Evolutionary conservation across 257 asterid species (phyloP), one percentile per base, ranked within the genome.

Genomic region (Nicotiana noctiflora): DNA sequence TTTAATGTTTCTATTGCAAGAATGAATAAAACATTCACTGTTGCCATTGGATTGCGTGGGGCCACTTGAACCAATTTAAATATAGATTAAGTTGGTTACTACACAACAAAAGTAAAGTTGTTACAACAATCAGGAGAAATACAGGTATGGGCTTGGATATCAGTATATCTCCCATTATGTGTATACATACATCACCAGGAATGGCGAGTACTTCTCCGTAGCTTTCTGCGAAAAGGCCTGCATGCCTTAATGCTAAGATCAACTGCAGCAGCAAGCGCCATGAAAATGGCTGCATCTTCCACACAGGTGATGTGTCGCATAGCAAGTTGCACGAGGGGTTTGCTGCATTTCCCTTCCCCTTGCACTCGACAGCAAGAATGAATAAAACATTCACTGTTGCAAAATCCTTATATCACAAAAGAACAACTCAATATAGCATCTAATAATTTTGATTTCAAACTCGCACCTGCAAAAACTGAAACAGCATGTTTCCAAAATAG

Each of bases 251-350:
- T 89, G 78, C 99, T 95, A 40, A 95, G 97, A 88, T 93, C 98
- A 15, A 95, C 99, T 0, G 98, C 99, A 32, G 97, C 97, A 2
- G 98, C 97, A 15, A 95, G 94, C 53, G 99, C 97, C 99, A 95
- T 93, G 82, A 95, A 95, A 27, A 93, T 95, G 61, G 99, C 99
- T 0, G 99, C 99, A 62, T 95, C 99, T 83, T 95, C 98, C 80
- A 95, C 91, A 44, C 98, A 95, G 6, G 97, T 91, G 76, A 95
- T 92, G 13, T 95, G 97, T 52, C 98, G 65, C 93, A 95, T 93
- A 7, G 98, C 98, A 6, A 95, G 85, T 76, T 95, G 98, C 79
- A 93, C 99, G 2, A 89, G 62, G 2, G 97, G 98, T 89, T 92
- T 95, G 85, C 97, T 88, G 84, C 87, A 79, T 82, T 92, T 95